Evolutionary conservation across 2,329 filamentous ascomycete species (phyloP).

Genomic region (Monosporascus ibericus): DNA sequence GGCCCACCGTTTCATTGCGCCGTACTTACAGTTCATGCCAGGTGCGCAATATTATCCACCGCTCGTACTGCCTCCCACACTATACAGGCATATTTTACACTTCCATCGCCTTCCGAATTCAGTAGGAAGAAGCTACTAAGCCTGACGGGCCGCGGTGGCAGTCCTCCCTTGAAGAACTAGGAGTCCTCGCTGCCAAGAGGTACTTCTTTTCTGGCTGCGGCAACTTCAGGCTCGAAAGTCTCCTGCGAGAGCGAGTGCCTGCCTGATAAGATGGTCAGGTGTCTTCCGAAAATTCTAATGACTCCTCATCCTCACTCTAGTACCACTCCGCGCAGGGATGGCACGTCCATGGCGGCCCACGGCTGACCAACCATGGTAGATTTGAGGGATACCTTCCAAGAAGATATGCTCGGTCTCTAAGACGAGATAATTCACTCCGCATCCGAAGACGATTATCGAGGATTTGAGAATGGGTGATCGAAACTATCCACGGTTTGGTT

Average conservation of each 20-base stretch:
- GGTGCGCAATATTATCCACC: too few relatives aligned
- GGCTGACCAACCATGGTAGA: background rate
- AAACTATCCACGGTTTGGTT: too few relatives aligned
- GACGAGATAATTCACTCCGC: background rate
- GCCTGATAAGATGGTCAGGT: too few relatives aligned
- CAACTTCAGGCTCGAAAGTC: background rate
- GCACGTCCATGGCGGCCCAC: background rate
- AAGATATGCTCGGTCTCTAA: background rate
- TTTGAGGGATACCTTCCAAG: background rate
- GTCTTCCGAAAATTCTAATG: too few relatives aligned
- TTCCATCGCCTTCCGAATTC: background rate
- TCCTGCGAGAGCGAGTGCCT: background rate
- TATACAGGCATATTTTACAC: background rate
- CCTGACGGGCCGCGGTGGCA: background rate
- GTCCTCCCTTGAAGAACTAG: background rate
- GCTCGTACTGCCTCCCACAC: background rate
- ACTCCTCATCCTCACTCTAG: background rate
- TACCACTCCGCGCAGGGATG: background rate
- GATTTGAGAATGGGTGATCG: too few relatives aligned
- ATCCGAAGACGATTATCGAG: background rate
- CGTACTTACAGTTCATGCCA: too few relatives aligned
- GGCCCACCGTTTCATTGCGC: too few relatives aligned
- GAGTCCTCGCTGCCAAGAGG: background rate
- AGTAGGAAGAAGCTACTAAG: background rate
- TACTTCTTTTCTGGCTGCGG: background rate